These are phyloP conservation scores for Schwanniomyces pseudopolymorphus DNA, from an alignment of 805 yeast genomes.

Conservation along the genomic window DNA sequence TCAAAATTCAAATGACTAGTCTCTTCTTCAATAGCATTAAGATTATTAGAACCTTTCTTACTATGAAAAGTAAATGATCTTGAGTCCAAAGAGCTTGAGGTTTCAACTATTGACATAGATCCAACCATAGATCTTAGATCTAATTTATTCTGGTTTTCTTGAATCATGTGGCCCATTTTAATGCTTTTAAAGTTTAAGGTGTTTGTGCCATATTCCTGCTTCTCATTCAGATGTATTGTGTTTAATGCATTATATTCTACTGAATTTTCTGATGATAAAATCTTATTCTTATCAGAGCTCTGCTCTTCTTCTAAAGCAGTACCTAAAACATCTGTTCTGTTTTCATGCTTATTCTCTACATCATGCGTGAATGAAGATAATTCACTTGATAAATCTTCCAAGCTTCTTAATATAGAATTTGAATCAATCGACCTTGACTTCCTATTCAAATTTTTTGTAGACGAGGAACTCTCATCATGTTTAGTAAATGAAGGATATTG, in stretches of 20 bases:
- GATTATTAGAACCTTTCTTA: background rate
- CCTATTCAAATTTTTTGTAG: constrained; percentile 7
- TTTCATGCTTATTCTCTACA: background rate
- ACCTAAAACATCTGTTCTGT: background rate
- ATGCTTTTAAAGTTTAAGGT: background rate
- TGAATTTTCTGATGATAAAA: background rate
- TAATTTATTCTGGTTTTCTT: constrained; percentile 1
- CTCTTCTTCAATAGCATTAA: constrained; percentile 1
- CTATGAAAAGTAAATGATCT: background rate
- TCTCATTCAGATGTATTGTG: no score
- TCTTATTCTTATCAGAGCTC: background rate
- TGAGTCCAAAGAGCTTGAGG: constrained; percentile 5
- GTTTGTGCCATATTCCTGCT: background rate
- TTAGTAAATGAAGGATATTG: background rate
- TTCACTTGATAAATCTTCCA: constrained; percentile 29
- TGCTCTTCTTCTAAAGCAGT: background rate
- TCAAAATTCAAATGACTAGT: background rate
- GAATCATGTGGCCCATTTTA: background rate
- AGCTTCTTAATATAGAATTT: constrained; percentile 21
- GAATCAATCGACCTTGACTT: constrained; percentile 22
- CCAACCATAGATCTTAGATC: constrained; percentile 24
- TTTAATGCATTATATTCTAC: background rate
- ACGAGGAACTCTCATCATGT: constrained; percentile 1
- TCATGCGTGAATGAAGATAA: constrained; percentile 16
- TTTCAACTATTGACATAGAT: constrained; percentile 11